Conservation (phyloP, 2,329 filamentous ascomycete species). For the Stylonectria norvegica region DNA sequence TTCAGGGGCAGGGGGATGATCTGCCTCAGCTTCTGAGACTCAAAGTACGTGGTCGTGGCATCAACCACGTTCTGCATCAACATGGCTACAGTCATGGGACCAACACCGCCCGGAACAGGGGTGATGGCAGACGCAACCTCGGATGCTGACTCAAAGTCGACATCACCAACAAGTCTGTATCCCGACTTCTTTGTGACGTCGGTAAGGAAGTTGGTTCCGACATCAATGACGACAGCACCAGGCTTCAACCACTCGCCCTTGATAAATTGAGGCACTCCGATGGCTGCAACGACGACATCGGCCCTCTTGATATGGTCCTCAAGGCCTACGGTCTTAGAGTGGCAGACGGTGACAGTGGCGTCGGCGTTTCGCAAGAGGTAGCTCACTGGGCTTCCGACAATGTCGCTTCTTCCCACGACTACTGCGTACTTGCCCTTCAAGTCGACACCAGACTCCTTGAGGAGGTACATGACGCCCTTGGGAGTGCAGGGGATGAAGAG, state of each 20-base stretch:
- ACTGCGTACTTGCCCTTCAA: conserved; percentile 89
- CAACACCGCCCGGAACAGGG: conserved; percentile 92
- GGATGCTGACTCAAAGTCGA: conserved; percentile 81
- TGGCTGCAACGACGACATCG: conserved; percentile 88
- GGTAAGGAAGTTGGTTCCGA: conserved; percentile 93
- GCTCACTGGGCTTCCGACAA: conserved; percentile 95
- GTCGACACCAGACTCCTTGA: conserved; percentile 79
- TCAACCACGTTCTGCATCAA: conserved; percentile 92
- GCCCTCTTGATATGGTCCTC: conserved; percentile 73
- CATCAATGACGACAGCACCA: conserved; percentile 93
- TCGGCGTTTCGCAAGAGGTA: conserved; percentile 93
- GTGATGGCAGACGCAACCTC: conserved; percentile 91
- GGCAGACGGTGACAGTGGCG: conserved; percentile 94
- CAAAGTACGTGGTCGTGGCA: conserved; percentile 76
- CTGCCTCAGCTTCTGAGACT: conserved; percentile 74
- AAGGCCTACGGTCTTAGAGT: conserved; percentile 78
- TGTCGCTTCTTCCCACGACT: conserved; percentile 91
- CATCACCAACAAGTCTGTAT: conserved; percentile 87
- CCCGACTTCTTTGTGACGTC: conserved; percentile 90
- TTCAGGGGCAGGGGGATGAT: conserved; percentile 82
- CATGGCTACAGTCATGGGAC: conserved; percentile 99
- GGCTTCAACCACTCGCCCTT: conserved; percentile 95
- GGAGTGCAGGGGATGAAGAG: conserved; percentile 94
- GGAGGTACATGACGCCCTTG: conserved; percentile 91
- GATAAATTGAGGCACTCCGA: conserved; percentile 82